Conservation (phyloP, 2,329 filamentous ascomycete species). For the Cercospora sesami region DNA sequence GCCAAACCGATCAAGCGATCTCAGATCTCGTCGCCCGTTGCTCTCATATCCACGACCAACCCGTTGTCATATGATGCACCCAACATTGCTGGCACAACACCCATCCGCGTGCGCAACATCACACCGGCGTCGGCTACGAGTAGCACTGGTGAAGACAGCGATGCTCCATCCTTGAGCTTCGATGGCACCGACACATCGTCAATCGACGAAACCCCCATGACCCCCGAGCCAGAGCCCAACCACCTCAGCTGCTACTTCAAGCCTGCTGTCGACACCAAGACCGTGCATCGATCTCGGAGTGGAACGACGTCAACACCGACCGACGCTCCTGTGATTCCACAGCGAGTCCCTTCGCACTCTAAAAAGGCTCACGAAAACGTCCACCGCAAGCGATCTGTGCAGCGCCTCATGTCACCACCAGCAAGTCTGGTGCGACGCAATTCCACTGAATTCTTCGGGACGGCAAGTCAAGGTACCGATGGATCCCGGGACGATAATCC, state of each 20-base stretch:
- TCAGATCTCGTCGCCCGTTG: conserved; percentile 84
- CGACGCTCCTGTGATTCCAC: conserved; percentile 68
- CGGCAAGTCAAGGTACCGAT: conserved; percentile 37
- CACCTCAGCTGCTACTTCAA: conserved; percentile 61
- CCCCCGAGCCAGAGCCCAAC: conserved; percentile 53
- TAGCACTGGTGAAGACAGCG: conserved; percentile 68
- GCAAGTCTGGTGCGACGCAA: conserved; percentile 57
- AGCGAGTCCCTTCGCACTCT: conserved; percentile 80
- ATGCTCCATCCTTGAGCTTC: conserved; percentile 55
- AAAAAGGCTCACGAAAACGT: conserved; percentile 80
- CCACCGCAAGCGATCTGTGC: conserved; percentile 65
- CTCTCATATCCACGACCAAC: conserved; percentile 91
- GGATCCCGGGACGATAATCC: conserved; percentile 58
- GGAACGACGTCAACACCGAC: conserved; percentile 51
- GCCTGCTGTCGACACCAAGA: conserved; percentile 43
- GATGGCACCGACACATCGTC: conserved; percentile 67
- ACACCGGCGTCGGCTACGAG: conserved; percentile 46
- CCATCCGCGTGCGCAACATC: conserved; percentile 30
- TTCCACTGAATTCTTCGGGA: conserved; percentile 47
- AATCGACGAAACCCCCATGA: conserved; percentile 47
- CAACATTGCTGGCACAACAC: conserved; percentile 58
- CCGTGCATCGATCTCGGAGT: conserved; percentile 56
- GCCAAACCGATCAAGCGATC: conserved; percentile 56
- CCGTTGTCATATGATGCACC: conserved; percentile 94
- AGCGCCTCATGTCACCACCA: conserved; percentile 43